These are phyloP conservation scores for Blastobotrys apis DNA, from an alignment of 1,139 yeast species.

Conservation along the genomic window DNA sequence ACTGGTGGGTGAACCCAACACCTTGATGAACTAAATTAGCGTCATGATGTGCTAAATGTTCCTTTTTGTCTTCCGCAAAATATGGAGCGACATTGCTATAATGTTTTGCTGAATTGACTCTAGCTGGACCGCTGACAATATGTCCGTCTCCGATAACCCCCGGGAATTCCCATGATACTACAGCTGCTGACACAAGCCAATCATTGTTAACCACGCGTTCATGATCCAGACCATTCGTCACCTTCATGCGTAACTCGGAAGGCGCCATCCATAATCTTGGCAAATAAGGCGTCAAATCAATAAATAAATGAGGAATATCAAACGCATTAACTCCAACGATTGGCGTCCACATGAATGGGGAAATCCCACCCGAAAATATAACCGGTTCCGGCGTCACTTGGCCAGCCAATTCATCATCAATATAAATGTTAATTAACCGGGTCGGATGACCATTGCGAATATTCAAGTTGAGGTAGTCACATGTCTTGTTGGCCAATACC, in stretches of 20 bases:
- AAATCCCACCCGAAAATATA: conserved; percentile 71
- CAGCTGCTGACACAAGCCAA: conserved; percentile 66
- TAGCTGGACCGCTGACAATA: background rate
- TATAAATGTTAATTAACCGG: conserved; percentile 35
- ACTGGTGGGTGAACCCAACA: conserved; percentile 3
- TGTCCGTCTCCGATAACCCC: conserved; percentile 31
- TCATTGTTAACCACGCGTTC: conserved; percentile 45
- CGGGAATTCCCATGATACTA: conserved; percentile 55
- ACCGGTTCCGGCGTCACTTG: conserved; percentile 41
- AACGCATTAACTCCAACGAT: conserved; percentile 69
- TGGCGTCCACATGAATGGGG: conserved; percentile 77
- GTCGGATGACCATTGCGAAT: conserved; percentile 39
- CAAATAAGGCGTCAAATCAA: conserved; percentile 63
- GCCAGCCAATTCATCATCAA: conserved; percentile 36
- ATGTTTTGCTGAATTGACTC: background rate
- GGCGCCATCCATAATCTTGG: conserved; percentile 57
- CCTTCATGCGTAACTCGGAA: conserved; percentile 36
- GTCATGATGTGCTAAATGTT: conserved; percentile 7
- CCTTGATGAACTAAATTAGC: conserved; percentile 4
- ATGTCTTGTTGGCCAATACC: conserved; percentile 51
- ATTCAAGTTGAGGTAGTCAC: conserved; percentile 33
- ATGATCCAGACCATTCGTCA: conserved; percentile 9
- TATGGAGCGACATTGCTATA: background rate
- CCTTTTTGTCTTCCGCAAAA: background rate
- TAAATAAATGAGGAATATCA: conserved; percentile 60